Base-by-base conservation (phyloP, 352 stramenopile species). In the Blastocystis sp. region DNA sequence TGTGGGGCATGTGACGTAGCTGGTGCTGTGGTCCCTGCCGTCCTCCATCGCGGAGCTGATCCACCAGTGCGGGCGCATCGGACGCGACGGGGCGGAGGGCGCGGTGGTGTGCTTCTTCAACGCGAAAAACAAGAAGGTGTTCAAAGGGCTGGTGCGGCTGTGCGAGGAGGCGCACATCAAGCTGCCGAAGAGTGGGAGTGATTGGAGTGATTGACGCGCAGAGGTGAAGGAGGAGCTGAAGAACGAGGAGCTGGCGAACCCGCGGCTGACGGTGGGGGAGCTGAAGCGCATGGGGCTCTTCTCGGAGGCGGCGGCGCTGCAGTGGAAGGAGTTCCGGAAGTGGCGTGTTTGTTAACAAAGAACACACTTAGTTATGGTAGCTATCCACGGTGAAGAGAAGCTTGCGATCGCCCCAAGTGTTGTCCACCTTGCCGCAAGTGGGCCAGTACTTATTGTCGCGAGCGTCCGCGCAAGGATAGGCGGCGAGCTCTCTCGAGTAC, bases 331-430 rank as follows among this genome's bases (percentile, higher is more conserved):
- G 7, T 65, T 65, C 19, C 0, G 9, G 19, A 7, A 24, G 19
- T 65, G 60, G 10, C 6, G 19, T 19, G 19, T 65, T 57, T 57
- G 48, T 57, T 65, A 38, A 6, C 7, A 38, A 24, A 48, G 28
- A 45, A 74, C 17, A 19, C 24, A 54, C 17, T 84, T 84, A 84
- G 19, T 84, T 70, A 3, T 61, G 65, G 34, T 61, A 69, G 60
- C 74, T 84, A 52, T 84, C 74, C 57, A 88, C 63, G 59, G 78
- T 88, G 91, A 96, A 99, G 24, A 98, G 92, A 17, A 99, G 93
- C 92, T 99, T 97, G 57, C 96, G 93, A 92, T 99, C 97, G 68
- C 97, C 97, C 90, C 98, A 96, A 21, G 98, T 96, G 92, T 99
- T 99, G 91, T 99, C 95, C 24, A 99, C 94, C 84, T 96, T 93